Evolutionary conservation across 2,329 filamentous ascomycete genomes (phyloP), one percentile per base, ranked within the genome.

Genomic region (Cadophora luteo-olivacea): DNA sequence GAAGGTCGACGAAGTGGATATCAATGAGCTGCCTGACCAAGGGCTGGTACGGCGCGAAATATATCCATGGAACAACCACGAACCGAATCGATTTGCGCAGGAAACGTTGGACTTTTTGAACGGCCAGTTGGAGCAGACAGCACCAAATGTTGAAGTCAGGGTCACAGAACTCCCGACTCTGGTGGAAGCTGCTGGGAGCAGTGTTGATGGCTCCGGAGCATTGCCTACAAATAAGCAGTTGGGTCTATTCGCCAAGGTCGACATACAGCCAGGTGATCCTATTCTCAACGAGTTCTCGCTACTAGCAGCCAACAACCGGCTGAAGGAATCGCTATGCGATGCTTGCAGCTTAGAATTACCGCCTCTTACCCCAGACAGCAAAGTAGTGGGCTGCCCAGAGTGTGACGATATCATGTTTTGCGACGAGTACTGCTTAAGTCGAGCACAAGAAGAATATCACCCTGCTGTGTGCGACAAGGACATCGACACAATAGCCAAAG

Each of bases 281-380:
- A 89, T 97, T 1, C 85, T 99, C 36, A 83, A 87, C 60, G 96
- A 99, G 77, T 92, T 91, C 69, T 96, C 94, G 9, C 86, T 97
- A 8, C 83, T 99, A 51, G 97, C 94, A 1, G 94, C 93, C 57
- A 96, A 95, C 74, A 96, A 96, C 77, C 89, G 93, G 36, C 86
- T 96, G 14, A 93, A 97, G 77, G 94, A 97, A 70, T 85, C 91
- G 4, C 86, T 95, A 36, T 98, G 95, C 79, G 95, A 98, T 79
- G 94, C 94, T 16, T 98, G 95, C 79, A 93, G 93, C 75, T 85
- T 86, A 8, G 87, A 88, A 29, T 85, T 97, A 6, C 92, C 92
- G 0, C 84, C 85, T 0, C 81, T 92, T 32, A 82, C 79, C 29
- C 68, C 71, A 61, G 79, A 85, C 9, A 82, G 76, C 61, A 80